Evolutionary conservation across 805 yeast genomes (phyloP).

Genomic region (Suhomyces xylopsoci): DNA sequence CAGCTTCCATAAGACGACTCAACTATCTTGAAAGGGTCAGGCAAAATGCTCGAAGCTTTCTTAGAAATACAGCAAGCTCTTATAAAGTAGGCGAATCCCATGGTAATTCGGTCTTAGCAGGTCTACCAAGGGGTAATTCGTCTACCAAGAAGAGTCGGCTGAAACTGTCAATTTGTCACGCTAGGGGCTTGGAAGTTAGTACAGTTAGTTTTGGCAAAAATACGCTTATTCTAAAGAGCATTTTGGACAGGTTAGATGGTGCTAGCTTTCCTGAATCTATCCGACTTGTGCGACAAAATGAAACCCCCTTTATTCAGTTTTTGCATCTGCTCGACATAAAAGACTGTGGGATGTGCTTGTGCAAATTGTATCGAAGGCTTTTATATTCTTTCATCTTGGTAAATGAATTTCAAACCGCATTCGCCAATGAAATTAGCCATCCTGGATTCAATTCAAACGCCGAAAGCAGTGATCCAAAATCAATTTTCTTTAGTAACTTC

Average conservation of each 20-base stretch:
- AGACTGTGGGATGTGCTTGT: background rate
- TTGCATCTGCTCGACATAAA: background rate
- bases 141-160: background rate
- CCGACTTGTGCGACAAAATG: background rate
- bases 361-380: background rate
- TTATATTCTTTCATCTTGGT: slow-evolving; percentile 20
- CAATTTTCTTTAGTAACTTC: slow-evolving; percentile 13
- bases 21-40: slow-evolving; percentile 3
- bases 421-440: slow-evolving; percentile 15
- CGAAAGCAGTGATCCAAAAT: background rate
- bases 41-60: slow-evolving; percentile 1
- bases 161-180: background rate
- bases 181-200: background rate
- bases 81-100: background rate
- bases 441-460: slow-evolving; percentile 24
- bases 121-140: background rate
- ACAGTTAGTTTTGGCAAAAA: background rate
- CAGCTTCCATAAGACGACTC: slow-evolving; percentile 3
- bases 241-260: background rate
- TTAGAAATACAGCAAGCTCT: background rate
- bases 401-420: slow-evolving; percentile 11
- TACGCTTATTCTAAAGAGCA: background rate
- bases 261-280: background rate
- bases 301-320: background rate
- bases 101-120: background rate